A percentile compares a stretch with the other conserved stretches of the same genome.
phyloP scores from a whole-genome alignment of 495 filamentous ascomycete species.

The Evansstolkia leycettana region DNA sequence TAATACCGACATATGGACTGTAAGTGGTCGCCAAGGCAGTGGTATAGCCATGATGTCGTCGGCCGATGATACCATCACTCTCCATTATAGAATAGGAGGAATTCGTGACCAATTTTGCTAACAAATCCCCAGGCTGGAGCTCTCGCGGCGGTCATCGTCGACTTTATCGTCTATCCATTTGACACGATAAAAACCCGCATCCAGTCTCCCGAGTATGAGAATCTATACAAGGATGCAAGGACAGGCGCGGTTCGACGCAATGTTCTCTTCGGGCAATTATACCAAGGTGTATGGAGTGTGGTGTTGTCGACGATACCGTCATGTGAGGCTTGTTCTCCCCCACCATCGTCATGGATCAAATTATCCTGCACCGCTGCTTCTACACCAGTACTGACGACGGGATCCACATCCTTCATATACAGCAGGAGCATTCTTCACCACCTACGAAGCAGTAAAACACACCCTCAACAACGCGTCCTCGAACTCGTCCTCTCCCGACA shows the following conservation, averaged over 20 bases:
- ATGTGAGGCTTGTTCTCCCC: slow-evolving; percentile 32
- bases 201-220: slow-evolving; percentile 60
- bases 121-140: slow-evolving; percentile 53
- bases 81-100: not conserved
- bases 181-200: slow-evolving; percentile 81
- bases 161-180: slow-evolving; percentile 69
- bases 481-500: slow-evolving; percentile 27
- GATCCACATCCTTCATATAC: too few relatives aligned
- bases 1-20: slow-evolving; percentile 39
- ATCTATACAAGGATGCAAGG: slow-evolving; percentile 43
- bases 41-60: too few relatives aligned
- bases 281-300: slow-evolving; percentile 82
- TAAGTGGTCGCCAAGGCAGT: too few relatives aligned
- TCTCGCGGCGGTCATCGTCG: slow-evolving; percentile 65
- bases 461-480: slow-evolving; percentile 32
- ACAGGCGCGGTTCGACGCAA: slow-evolving; percentile 39
- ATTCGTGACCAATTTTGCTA: slow-evolving; percentile 1
- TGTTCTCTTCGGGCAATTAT: slow-evolving; percentile 59
- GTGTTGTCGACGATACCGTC: slow-evolving; percentile 80
- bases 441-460: slow-evolving; percentile 66
- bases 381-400: too few relatives aligned
- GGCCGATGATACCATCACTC: too few relatives aligned
- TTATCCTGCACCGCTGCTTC: too few relatives aligned
- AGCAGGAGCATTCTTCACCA: slow-evolving; percentile 86
- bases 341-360: too few relatives aligned